A percentile compares a stretch with the other conserved stretches of the same genome.
Conservation (phyloP, 768 basidiomycete species). For the Suillus spraguei region DNA sequence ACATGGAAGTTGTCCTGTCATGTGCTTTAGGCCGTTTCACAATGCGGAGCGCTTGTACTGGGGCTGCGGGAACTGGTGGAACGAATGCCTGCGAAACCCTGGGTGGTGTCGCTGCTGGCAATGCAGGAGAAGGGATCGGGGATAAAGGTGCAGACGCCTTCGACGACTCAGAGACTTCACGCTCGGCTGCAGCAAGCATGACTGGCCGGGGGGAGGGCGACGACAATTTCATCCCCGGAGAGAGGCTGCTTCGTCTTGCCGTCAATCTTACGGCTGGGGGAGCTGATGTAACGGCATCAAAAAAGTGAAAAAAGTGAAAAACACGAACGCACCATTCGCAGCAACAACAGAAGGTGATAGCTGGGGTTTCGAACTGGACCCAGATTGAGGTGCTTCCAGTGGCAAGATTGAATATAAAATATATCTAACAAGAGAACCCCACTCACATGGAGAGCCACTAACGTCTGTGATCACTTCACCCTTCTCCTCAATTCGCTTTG, state of each 20-base stretch:
- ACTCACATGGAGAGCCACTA: background rate
- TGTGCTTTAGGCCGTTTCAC: slow-evolving; percentile 30
- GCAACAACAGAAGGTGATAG: background rate
- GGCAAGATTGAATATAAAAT: background rate
- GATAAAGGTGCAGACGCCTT: background rate
- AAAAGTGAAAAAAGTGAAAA: background rate
- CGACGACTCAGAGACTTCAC: background rate
- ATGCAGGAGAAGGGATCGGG: background rate
- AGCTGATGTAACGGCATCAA: background rate
- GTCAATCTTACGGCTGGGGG: background rate
- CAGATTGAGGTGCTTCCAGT: background rate
- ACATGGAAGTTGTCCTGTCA: slow-evolving; percentile 21
- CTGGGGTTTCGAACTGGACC: background rate
- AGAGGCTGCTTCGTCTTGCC: slow-evolving; percentile 2
- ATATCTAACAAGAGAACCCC: background rate
- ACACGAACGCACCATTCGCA: background rate
- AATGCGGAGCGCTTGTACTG: slow-evolving; percentile 31
- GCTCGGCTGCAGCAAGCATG: background rate
- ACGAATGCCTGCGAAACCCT: slow-evolving; percentile 6
- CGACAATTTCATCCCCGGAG: slow-evolving; percentile 7
- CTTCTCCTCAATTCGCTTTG: slow-evolving; percentile 17
- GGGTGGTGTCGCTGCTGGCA: slow-evolving; percentile 4
- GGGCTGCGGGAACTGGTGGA: slow-evolving; percentile 21
- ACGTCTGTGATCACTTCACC: background rate
- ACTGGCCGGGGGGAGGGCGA: background rate